Evolutionary conservation across 345 rosid species (phyloP), one percentile per base, ranked within the genome.

Genomic region (Bruguiera gymnorhiza): DNA sequence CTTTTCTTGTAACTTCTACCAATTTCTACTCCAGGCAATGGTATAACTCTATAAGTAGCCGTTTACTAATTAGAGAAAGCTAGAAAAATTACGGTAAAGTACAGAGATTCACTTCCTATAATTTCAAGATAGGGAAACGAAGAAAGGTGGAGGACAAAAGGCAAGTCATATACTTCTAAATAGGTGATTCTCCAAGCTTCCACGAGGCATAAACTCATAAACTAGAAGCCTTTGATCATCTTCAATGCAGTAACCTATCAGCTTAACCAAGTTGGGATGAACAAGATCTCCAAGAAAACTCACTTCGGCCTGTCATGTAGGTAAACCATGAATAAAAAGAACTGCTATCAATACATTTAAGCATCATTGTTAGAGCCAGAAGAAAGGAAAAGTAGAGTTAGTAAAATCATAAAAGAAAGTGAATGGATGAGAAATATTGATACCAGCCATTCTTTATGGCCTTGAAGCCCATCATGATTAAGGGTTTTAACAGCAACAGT

Each of bases 401-500:
- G 16, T 27, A 27, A 32, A 23, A 37, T 54, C 9, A 50, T 11
- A 54, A 43, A 57, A n/a, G n/a, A 58, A 54, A 63, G 6, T 9
- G 34, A 76, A 63, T 26, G 43, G 39, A 54, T 34, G 32, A 55
- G 74, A 60, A 66, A 62, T 70, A 55, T 52, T 66, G 78, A 68
- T 79, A 94, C 98, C 92, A 91, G 95, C 98, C 98, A 94, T 71
- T 93, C 98, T 83, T 89, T 91, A 72, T 94, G 98, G 75, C 98
- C 98, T 81, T 94, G 97, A 79, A 94, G 93, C 68, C 98, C 97
- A 79, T 94, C 98, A 74, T 91, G 98, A 76, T 94, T 94, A 69
- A 94, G 91, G 71, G 96, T 94, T 78, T 94, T 94, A 72, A 94
- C 97, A 10, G 97, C 98, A 60, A 94, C 98, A 13, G 98, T 89